Evolutionary conservation across 1,284 basidiomycete genomes (phyloP).

Genomic region (Cyathus olla): DNA sequence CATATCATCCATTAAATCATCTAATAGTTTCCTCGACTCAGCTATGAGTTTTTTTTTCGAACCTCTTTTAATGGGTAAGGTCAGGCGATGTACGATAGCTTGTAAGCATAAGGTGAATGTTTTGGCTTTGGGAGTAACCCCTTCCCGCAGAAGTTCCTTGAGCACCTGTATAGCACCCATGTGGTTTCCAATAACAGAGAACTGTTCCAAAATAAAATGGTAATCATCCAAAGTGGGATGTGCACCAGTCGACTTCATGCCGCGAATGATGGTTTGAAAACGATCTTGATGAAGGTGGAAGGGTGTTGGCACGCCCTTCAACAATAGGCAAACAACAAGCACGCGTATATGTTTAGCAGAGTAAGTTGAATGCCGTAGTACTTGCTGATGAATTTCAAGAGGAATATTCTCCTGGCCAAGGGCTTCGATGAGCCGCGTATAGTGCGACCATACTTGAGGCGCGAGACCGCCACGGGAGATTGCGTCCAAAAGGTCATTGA

Average conservation of each 20-base stretch:
- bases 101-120: conserved; percentile 76
- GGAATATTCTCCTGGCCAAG: conserved; percentile 63
- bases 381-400: conserved; percentile 71
- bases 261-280: conserved; percentile 71
- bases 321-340: conserved; percentile 50
- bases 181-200: conserved; percentile 77
- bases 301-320: conserved; percentile 39
- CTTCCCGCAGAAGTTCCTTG: conserved; percentile 60
- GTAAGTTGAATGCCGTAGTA: conserved; percentile 70
- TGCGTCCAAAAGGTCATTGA: conserved; percentile 37
- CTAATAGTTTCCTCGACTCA: conserved; percentile 58
- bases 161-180: conserved; percentile 68
- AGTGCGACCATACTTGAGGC: conserved; percentile 68
- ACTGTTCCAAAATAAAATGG: conserved; percentile 77
- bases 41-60: conserved; percentile 44
- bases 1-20: conserved; percentile 70
- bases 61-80: conserved; percentile 59
- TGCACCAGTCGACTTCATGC: conserved; percentile 67
- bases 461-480: conserved; percentile 46
- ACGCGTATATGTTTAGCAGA: conserved; percentile 55
- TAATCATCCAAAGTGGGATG: conserved; percentile 73
- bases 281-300: conserved; percentile 70
- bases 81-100: conserved; percentile 73
- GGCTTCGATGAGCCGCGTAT: conserved; percentile 63
- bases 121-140: conserved; percentile 57